Conservation (phyloP, 164 flowering plant genomes). For the Buxus sempervirens region DNA sequence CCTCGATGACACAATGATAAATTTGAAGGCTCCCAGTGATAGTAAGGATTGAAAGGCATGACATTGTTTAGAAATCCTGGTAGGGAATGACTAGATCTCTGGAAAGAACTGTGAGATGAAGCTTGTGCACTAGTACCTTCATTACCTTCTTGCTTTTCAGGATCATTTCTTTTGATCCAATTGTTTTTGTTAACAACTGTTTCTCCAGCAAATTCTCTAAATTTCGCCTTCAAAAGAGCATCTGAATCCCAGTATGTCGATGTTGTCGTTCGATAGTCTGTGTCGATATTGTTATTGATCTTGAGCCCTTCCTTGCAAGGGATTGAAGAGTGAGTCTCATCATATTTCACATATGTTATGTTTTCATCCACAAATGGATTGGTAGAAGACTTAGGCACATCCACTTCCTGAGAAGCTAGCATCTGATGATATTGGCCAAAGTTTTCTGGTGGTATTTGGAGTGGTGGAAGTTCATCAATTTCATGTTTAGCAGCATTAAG, state of each 20-base stretch:
- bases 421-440: conserved; percentile 33
- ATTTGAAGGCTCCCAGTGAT: conserved; percentile 49
- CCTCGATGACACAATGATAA: conserved; percentile 31
- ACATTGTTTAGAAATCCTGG: conserved; percentile 30
- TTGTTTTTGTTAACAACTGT: conserved; percentile 14
- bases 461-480: conserved; percentile 75
- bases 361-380: conserved; percentile 10
- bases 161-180: conserved; percentile 28
- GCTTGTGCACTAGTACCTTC: conserved; percentile 20
- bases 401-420: conserved; percentile 22
- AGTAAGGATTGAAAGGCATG: conserved; percentile 37
- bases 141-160: conserved; percentile 22
- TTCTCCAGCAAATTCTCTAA: conserved; percentile 23
- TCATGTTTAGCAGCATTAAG: conserved; percentile 64
- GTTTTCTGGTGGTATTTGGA: conserved; percentile 46
- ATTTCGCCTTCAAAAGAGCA: conserved; percentile 24
- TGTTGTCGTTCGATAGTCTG: conserved; percentile 22
- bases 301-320: conserved; percentile 20
- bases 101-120: conserved; percentile 28
- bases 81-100: conserved; percentile 26
- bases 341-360: conserved; percentile 3
- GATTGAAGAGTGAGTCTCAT: conserved; percentile 8
- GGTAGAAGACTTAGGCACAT: conserved; percentile 14
- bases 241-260: conserved; percentile 27
- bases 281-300: conserved; percentile 12